phyloP scores from a whole-genome alignment of 2,329 filamentous ascomycete genomes.

The Pyrenophora teres region DNA sequence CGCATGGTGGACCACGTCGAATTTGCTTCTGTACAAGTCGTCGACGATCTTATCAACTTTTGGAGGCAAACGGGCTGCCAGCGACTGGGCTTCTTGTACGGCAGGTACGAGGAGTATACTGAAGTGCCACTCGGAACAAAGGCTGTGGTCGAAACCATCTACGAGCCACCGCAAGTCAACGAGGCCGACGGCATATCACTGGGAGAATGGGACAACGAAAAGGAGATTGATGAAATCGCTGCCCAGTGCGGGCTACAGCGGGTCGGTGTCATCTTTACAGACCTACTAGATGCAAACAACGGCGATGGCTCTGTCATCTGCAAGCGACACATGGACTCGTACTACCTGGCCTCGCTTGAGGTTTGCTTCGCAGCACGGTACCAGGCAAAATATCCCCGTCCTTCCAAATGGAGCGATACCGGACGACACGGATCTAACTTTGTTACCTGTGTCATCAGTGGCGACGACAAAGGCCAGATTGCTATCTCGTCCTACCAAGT shows the following conservation, averaged over 20 bases:
- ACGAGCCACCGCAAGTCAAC: constrained; percentile 89
- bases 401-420: constrained; percentile 96
- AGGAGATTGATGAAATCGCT: constrained; percentile 79
- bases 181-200: constrained; percentile 88
- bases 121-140: constrained; percentile 94
- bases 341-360: constrained; percentile 90
- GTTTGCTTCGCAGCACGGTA: constrained; percentile 85
- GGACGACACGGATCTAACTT: constrained; percentile 95
- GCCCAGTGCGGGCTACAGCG: constrained; percentile 82
- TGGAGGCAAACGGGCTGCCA: constrained; percentile 88
- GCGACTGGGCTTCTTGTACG: constrained; percentile 87
- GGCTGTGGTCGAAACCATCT: constrained; percentile 94
- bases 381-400: constrained; percentile 85
- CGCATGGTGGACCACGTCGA: constrained; percentile 99
- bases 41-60: constrained; percentile 88
- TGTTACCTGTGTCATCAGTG: constrained; percentile 94
- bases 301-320: constrained; percentile 88
- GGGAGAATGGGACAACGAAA: constrained; percentile 82
- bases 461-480: constrained; percentile 87
- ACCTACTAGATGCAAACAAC: constrained; percentile 79
- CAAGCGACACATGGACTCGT: constrained; percentile 94
- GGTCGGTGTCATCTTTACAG: constrained; percentile 93
- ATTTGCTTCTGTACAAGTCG: constrained; percentile 81
- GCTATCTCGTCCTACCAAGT: constrained; percentile 90
- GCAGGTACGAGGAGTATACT: constrained; percentile 85